Evolutionary conservation across 139 green algal genomes (phyloP).

Genomic region (Closterium sp.): DNA sequence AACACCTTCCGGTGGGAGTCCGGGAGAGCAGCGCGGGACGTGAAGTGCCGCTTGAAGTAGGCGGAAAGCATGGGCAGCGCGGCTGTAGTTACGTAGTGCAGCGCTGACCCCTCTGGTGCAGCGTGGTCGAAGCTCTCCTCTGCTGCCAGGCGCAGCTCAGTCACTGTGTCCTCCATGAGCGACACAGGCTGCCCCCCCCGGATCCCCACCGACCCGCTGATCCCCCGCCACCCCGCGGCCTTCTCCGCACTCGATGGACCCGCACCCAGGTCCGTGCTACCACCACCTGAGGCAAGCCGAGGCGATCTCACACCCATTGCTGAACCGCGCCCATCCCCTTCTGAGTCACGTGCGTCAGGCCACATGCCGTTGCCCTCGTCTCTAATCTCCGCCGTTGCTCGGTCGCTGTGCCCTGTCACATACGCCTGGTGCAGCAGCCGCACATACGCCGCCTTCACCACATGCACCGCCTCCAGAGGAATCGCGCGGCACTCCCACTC

Average conservation of each 20-base stretch:
- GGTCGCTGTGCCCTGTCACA: background rate
- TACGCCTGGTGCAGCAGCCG: constrained; percentile 15
- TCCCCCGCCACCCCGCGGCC: background rate
- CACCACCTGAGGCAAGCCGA: background rate
- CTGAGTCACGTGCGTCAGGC: background rate
- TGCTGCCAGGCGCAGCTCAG: background rate
- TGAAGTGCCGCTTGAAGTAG: constrained; percentile 2
- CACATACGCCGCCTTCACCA: background rate
- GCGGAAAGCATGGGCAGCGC: background rate
- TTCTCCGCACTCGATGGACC: background rate
- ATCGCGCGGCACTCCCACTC: background rate
- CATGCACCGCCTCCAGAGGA: background rate
- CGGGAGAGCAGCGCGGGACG: background rate
- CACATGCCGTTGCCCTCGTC: constrained; percentile 7
- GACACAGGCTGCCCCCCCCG: background rate
- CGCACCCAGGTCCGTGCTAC: background rate
- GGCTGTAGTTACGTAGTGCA: background rate
- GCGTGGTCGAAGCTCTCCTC: background rate
- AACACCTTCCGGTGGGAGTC: background rate
- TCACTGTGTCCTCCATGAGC: background rate
- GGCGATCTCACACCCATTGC: too few species aligned
- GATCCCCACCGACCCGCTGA: background rate
- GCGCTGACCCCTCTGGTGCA: background rate
- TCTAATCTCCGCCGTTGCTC: background rate
- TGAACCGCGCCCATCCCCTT: background rate